phyloP scores from a whole-genome alignment of 2,329 filamentous ascomycete genomes.

The Corniculantispora saksenae region DNA sequence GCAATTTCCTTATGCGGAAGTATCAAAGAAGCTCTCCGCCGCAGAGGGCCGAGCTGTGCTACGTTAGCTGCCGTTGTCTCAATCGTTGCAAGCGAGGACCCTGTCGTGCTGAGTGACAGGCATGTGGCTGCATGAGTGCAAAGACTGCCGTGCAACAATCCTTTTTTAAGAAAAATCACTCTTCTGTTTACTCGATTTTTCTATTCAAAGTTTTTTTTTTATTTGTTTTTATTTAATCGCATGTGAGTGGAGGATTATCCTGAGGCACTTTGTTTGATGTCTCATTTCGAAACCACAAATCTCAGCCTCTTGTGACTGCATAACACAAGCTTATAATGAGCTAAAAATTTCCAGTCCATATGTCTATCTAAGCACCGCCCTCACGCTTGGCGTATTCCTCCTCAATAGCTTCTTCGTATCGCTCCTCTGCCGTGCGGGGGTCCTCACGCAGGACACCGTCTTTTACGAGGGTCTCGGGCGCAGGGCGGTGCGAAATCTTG shows the following conservation, averaged over 20 bases:
- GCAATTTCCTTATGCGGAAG: not conserved
- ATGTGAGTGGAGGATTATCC: conserved; percentile 4
- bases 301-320: conserved; percentile 2
- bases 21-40: not conserved
- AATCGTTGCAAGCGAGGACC: not conserved
- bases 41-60: not conserved
- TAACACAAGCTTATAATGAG: not conserved
- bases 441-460: conserved; percentile 77
- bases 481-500: conserved; percentile 76
- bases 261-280: not conserved
- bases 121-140: not conserved
- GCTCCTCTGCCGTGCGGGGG: conserved; percentile 57
- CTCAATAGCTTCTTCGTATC: conserved; percentile 63
- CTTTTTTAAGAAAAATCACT: not conserved
- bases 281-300: conserved; percentile 10
- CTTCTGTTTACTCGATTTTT: not conserved
- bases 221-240: not conserved
- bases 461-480: conserved; percentile 73
- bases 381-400: conserved; percentile 65
- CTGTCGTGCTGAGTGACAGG: not conserved
- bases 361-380: conserved; percentile 53
- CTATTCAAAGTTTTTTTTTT: not conserved
- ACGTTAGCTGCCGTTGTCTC: not conserved
- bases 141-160: not conserved
- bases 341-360: not conserved